phyloP scores from a whole-genome alignment of 192 early-diverging fungal genomes.

The Diversispora epigaea region DNA sequence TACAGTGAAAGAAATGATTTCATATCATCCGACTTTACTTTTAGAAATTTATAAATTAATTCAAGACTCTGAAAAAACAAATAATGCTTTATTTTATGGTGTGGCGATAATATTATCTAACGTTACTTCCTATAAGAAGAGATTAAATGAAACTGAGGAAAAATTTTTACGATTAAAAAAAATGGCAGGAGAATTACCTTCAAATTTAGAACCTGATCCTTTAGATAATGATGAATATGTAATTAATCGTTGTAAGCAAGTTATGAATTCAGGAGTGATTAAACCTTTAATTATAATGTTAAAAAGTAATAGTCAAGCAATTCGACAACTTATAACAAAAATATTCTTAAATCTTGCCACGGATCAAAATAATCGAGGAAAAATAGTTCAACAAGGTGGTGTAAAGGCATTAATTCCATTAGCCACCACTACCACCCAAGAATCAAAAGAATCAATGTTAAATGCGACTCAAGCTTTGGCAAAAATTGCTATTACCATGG shows the following conservation, averaged over 20 bases:
- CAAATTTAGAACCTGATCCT: slow-evolving; percentile 45
- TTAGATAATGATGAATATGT: slow-evolving; percentile 64
- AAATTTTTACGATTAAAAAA: slow-evolving; percentile 75
- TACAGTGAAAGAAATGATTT: slow-evolving; percentile 67
- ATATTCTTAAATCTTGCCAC: slow-evolving; percentile 71
- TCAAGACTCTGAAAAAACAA: slow-evolving; percentile 42
- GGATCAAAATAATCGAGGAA: slow-evolving; percentile 65
- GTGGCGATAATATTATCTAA: slow-evolving; percentile 74
- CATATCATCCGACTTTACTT: slow-evolving; percentile 57
- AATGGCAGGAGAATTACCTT: slow-evolving; percentile 44
- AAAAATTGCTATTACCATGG: slow-evolving; percentile 88
- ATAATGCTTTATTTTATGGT: slow-evolving; percentile 66
- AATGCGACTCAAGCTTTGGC: slow-evolving; percentile 82
- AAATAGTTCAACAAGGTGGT: slow-evolving; percentile 81
- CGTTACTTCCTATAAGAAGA: slow-evolving; percentile 66
- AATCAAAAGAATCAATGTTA: slow-evolving; percentile 36
- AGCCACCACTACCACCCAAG: slow-evolving; percentile 33
- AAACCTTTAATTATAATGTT: slow-evolving; percentile 54
- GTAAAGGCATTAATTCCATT: slow-evolving; percentile 63
- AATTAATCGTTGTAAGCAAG: slow-evolving; percentile 48
- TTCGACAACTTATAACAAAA: slow-evolving; percentile 65
- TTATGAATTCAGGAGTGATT: slow-evolving; percentile 63
- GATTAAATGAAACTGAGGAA: slow-evolving; percentile 76
- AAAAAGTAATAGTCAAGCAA: slow-evolving; percentile 55
- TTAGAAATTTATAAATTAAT: slow-evolving; percentile 54